Percentiles rank a stretch among this genome's conserved stretches.
Conservation (phyloP, 441 rosid genomes). For the Theobroma grandiflorum region DNA sequence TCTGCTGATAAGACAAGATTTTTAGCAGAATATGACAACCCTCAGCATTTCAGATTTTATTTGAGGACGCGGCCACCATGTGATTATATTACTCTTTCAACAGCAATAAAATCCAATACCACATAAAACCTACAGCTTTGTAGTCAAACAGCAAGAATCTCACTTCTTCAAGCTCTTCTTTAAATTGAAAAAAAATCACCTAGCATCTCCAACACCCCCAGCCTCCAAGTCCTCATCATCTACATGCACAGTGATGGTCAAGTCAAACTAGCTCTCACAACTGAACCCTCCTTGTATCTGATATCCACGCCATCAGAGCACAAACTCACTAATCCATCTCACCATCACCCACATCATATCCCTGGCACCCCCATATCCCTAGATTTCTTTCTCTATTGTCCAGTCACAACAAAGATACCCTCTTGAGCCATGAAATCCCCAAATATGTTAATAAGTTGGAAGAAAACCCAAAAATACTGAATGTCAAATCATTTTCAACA, state of each 20-base stretch:
- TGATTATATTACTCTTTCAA: background rate
- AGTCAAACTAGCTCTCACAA: background rate
- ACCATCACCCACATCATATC: background rate
- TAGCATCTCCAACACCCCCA: background rate
- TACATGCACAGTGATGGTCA: background rate
- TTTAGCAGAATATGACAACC: constrained; percentile 1
- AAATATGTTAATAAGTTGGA: background rate
- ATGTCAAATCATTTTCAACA: background rate
- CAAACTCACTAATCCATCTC: background rate
- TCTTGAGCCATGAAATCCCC: background rate
- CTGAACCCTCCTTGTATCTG: background rate
- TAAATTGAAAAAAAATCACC: background rate
- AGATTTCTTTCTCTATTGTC: background rate
- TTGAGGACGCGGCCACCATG: background rate
- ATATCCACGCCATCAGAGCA: background rate
- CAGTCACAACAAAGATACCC: background rate
- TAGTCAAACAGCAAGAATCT: background rate
- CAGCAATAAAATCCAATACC: background rate
- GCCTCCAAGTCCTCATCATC: background rate
- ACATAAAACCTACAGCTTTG: background rate
- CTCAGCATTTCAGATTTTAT: background rate
- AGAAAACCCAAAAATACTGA: background rate
- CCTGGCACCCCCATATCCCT: background rate
- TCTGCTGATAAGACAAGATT: background rate
- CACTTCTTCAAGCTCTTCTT: background rate